A percentile compares a stretch with the other conserved stretches of the same genome.
Evolutionary conservation across 805 yeast species (phyloP).

Genomic region (Candida broadrunensis): DNA sequence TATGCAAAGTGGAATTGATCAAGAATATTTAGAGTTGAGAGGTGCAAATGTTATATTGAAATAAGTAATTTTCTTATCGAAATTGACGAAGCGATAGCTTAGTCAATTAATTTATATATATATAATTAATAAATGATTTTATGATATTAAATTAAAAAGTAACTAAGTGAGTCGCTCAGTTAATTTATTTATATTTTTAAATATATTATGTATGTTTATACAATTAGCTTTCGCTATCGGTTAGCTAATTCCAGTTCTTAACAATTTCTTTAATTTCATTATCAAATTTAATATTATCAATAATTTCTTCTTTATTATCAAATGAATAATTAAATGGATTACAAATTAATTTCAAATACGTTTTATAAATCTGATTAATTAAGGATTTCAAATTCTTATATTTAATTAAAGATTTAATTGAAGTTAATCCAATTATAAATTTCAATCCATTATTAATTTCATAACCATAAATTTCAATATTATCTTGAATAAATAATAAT

Average conservation of each 20-base stretch:
- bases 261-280: slow-evolving; percentile 23
- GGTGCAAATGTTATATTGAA: slow-evolving; percentile 85
- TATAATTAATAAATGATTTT: too few species aligned
- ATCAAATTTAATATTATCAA: slow-evolving; percentile 32
- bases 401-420: neutral
- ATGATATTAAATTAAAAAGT: neutral
- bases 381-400: slow-evolving; percentile 8
- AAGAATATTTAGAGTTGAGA: slow-evolving; percentile 82
- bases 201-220: too few species aligned
- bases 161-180: too few species aligned
- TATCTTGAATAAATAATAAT: slow-evolving; percentile 65
- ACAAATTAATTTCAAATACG: slow-evolving; percentile 54
- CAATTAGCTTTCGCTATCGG: too few species aligned
- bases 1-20: slow-evolving; percentile 90
- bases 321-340: slow-evolving; percentile 52
- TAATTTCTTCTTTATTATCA: slow-evolving; percentile 17
- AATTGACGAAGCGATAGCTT: too few species aligned
- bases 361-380: slow-evolving; percentile 43
- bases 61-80: too few species aligned
- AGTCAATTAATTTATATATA: neutral
- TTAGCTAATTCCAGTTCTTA: slow-evolving; percentile 22
- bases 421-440: slow-evolving; percentile 51
- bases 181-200: too few species aligned
- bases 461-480: slow-evolving; percentile 62
- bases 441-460: slow-evolving; percentile 69